These are phyloP conservation scores for Choiromyces venosus DNA, from an alignment of 495 filamentous ascomycete species.

Conservation along the genomic window DNA sequence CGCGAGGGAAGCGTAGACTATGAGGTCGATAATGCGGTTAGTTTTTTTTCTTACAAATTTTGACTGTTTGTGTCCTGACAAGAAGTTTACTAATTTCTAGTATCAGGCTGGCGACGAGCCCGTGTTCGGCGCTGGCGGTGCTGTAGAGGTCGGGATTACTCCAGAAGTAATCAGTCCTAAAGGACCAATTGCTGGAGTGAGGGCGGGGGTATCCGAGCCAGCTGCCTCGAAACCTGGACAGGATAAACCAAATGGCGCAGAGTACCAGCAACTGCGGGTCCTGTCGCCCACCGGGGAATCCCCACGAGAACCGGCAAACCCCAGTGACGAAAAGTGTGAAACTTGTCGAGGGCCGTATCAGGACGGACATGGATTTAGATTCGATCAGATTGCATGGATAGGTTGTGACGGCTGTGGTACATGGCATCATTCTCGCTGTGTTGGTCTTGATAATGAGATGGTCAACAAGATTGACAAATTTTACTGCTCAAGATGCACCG, in stretches of 20 bases:
- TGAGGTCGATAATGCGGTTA: conserved; percentile 25
- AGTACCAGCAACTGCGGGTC: conserved; percentile 20
- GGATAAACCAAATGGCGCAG: conserved; percentile 2
- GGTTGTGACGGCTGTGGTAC: conserved; percentile 68
- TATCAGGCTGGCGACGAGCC: conserved; percentile 28
- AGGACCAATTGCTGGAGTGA: conserved; percentile 2
- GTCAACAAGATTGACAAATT: conserved; percentile 68
- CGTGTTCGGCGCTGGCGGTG: conserved; percentile 22
- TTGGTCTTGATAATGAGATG: conserved; percentile 65
- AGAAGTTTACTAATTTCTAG: conserved; percentile 1
- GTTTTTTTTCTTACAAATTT: background rate
- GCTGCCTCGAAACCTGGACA: background rate
- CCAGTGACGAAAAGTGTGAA: conserved; percentile 32
- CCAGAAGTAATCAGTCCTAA: conserved; percentile 19
- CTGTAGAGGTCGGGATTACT: conserved; percentile 20
- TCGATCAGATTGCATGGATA: conserved; percentile 58
- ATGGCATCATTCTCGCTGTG: conserved; percentile 71
- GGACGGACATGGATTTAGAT: conserved; percentile 35
- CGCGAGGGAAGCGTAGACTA: conserved; percentile 22
- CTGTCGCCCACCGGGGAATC: conserved; percentile 31
- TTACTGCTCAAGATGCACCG: conserved; percentile 58
- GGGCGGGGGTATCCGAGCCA: background rate
- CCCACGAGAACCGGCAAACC: conserved; percentile 32
- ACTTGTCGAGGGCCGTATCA: conserved; percentile 33
- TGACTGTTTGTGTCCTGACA: background rate